These are phyloP conservation scores for Podospora didyma DNA, from an alignment of 495 filamentous ascomycete species.

Conservation along the genomic window DNA sequence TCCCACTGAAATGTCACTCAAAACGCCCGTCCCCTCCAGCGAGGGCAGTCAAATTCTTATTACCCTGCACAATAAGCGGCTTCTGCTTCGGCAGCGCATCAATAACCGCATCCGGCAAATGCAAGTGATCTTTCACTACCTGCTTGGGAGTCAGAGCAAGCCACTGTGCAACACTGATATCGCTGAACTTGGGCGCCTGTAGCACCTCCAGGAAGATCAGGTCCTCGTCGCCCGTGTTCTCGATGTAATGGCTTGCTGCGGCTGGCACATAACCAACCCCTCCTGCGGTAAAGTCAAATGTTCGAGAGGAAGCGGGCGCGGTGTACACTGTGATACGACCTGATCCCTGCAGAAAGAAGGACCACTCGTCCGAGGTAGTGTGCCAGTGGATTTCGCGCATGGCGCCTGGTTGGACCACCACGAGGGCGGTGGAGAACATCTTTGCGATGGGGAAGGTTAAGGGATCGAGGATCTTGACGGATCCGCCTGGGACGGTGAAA, in stretches of 20 bases:
- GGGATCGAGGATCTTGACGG: constrained; percentile 65
- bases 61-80: constrained; percentile 52
- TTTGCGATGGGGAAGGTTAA: constrained; percentile 55
- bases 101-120: constrained; percentile 52
- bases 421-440: constrained; percentile 59
- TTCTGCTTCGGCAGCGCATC: constrained; percentile 56
- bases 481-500: constrained; percentile 56
- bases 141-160: constrained; percentile 60
- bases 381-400: constrained; percentile 84
- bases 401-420: constrained; percentile 64
- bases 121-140: constrained; percentile 60
- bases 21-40: constrained; percentile 27
- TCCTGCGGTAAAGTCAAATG: constrained; percentile 72
- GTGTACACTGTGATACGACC: constrained; percentile 65
- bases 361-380: constrained; percentile 70
- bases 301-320: constrained; percentile 54
- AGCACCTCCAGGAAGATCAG: constrained; percentile 68
- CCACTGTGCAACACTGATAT: constrained; percentile 63
- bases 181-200: constrained; percentile 59
- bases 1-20: too few relatives aligned
- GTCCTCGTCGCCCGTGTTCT: constrained; percentile 68
- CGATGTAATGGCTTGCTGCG: constrained; percentile 64
- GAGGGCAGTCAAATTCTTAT: constrained; percentile 35
- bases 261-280: constrained; percentile 69
- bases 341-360: constrained; percentile 65